Evolutionary conservation across 2,329 filamentous ascomycete genomes (phyloP).

Genomic region (Dactylellina sp.): DNA sequence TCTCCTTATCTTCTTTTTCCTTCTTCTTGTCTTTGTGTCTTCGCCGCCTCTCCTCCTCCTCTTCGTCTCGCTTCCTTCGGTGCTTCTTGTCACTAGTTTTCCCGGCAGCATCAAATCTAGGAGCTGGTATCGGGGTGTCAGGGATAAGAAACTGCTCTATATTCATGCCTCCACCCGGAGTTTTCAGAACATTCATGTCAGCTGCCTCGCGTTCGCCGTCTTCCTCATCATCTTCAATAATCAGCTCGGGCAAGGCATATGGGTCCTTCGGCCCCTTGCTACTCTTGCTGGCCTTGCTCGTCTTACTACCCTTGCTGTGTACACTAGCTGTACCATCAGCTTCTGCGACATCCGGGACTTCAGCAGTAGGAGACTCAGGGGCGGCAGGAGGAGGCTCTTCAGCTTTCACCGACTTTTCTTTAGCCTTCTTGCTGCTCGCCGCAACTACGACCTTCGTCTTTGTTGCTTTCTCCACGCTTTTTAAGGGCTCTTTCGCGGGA

Average conservation of each 20-base stretch:
- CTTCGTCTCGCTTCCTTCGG: conserved; percentile 51
- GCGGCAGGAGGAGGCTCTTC: conserved; percentile 33
- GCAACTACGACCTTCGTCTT: conserved; percentile 18
- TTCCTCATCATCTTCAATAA: conserved; percentile 51
- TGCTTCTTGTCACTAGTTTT: conserved; percentile 42
- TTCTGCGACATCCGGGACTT: conserved; percentile 41
- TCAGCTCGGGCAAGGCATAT: conserved; percentile 49
- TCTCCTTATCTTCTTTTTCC: conserved; percentile 48
- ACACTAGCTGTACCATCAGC: conserved; percentile 29
- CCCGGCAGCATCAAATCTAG: conserved; percentile 20
- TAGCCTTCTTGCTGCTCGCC: conserved; percentile 27
- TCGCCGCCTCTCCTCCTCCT: conserved; percentile 47
- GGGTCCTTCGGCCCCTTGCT: conserved; percentile 40
- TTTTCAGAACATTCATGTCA: conserved; percentile 36
- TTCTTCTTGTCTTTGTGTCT: conserved; percentile 33
- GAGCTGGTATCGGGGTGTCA: conserved; percentile 39
- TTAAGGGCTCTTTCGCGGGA: conserved; percentile 32
- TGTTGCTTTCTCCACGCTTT: conserved; percentile 18
- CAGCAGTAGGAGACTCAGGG: conserved; percentile 29
- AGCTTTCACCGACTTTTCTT: conserved; percentile 22
- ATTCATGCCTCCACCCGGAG: conserved; percentile 53
- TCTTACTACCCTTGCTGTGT: conserved; percentile 43
- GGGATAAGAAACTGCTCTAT: conserved; percentile 50
- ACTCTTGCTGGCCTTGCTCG: conserved; percentile 40
- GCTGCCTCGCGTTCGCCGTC: conserved; percentile 27